phyloP scores from a whole-genome alignment of 169 alveolate genomes.

The Toxoplasma gondii region DNA sequence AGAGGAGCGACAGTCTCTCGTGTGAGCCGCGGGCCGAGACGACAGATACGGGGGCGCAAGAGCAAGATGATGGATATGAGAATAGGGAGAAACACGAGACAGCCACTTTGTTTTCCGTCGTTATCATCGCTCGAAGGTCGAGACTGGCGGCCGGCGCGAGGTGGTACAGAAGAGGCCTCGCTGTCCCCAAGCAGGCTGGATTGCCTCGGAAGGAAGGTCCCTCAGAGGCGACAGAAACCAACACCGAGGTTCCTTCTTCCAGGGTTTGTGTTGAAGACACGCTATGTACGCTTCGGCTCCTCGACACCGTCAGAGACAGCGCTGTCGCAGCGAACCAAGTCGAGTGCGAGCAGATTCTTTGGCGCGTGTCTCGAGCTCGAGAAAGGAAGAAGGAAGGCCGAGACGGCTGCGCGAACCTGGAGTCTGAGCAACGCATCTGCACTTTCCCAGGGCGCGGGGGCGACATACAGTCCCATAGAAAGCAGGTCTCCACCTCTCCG shows the following conservation, averaged over 20 bases:
- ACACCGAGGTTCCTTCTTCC: conserved; percentile 1
- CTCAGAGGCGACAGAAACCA: not conserved
- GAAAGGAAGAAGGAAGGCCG: not conserved
- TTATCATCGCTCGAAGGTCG: conserved; percentile 87
- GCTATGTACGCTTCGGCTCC: too few relatives aligned
- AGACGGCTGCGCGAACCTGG: not conserved
- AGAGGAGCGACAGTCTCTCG: too few relatives aligned
- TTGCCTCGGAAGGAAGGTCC: not conserved
- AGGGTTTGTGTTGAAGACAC: not conserved
- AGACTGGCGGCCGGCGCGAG: conserved; percentile 95
- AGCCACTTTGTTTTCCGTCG: conserved; percentile 66
- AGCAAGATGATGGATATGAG: not conserved
- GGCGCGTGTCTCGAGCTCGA: conserved; percentile 25
- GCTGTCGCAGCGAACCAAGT: conserved; percentile 91
- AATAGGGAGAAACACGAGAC: not conserved
- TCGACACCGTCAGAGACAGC: not conserved
- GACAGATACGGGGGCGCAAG: too few relatives aligned
- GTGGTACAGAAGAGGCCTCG: conserved; percentile 74
- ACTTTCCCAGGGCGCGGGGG: too few relatives aligned
- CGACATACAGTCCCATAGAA: too few relatives aligned
- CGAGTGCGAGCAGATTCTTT: conserved; percentile 94
- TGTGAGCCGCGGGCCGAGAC: too few relatives aligned
- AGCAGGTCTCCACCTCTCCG: not conserved
- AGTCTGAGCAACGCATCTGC: too few relatives aligned
- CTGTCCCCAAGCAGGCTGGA: not conserved